Conservation (phyloP, 208 protist genomes). For the Acanthamoeba quina region DNA sequence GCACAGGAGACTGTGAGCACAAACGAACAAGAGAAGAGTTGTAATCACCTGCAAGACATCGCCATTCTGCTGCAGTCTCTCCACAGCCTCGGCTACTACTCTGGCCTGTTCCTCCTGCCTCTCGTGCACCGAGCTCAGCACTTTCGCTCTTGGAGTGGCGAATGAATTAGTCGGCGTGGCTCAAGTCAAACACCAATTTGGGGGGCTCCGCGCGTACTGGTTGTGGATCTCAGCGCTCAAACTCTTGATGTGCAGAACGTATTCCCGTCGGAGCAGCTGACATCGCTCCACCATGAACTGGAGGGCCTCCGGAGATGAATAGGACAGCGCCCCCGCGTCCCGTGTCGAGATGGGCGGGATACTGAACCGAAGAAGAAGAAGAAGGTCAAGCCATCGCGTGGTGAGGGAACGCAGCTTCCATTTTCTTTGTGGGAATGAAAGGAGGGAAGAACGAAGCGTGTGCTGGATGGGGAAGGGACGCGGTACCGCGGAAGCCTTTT, state of each 20-base stretch:
- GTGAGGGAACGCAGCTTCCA: neutral
- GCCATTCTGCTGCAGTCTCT: neutral
- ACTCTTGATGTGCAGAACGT: slow-evolving; percentile 4
- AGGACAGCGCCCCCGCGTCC: slow-evolving; percentile 4
- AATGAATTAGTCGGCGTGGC: too few species aligned
- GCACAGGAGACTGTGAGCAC: too few species aligned
- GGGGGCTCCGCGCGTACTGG: neutral
- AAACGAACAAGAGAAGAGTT: neutral
- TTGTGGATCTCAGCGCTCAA: slow-evolving; percentile 52
- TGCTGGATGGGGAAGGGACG: too few species aligned
- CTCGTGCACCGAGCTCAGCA: neutral
- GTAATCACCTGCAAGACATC: neutral
- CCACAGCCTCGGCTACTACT: neutral
- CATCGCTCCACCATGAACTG: slow-evolving; percentile 59
- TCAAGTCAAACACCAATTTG: neutral
- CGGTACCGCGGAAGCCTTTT: slow-evolving; percentile 58
- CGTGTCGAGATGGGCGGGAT: neutral
- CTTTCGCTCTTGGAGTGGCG: neutral
- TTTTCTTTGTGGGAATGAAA: neutral
- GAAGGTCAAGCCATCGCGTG: too few species aligned
- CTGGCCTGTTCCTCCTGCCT: neutral
- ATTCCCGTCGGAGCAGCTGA: slow-evolving; percentile 23
- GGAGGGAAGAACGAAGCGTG: neutral
- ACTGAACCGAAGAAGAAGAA: neutral
- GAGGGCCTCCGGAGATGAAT: slow-evolving; percentile 24